A percentile compares a stretch with the other conserved stretches of the same genome.
These are phyloP conservation scores for Diaporthe batatas DNA, from an alignment of 2,329 filamentous ascomycete species.

Conservation along the genomic window DNA sequence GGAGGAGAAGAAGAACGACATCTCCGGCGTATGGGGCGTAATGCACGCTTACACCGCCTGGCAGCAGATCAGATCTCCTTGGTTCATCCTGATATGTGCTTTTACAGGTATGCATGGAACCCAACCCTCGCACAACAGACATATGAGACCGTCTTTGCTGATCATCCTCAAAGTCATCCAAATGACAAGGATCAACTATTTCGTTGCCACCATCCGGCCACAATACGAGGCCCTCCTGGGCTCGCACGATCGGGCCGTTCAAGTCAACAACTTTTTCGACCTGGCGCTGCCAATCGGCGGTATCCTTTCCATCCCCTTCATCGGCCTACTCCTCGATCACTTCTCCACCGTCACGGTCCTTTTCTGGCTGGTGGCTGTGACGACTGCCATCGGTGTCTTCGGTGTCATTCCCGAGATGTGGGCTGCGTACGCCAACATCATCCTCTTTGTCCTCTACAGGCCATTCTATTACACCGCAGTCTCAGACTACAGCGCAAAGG, in stretches of 20 bases:
- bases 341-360: conserved; percentile 81
- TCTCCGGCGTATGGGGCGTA: conserved; percentile 87
- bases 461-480: conserved; percentile 94
- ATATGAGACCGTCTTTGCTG: not conserved
- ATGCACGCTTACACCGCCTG: conserved; percentile 80
- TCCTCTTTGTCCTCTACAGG: conserved; percentile 85
- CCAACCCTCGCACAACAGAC: too few species aligned
- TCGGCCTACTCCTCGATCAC: conserved; percentile 83
- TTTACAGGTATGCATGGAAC: conserved; percentile 72
- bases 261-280: conserved; percentile 89
- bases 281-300: conserved; percentile 83
- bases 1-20: conserved; percentile 78
- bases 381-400: conserved; percentile 81
- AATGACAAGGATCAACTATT: conserved; percentile 91
- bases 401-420: conserved; percentile 78
- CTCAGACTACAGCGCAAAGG: conserved; percentile 90
- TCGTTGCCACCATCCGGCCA: conserved; percentile 85
- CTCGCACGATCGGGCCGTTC: conserved; percentile 70
- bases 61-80: conserved; percentile 82
- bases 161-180: conserved; percentile 63
- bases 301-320: conserved; percentile 87
- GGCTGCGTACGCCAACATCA: conserved; percentile 82
- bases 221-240: conserved; percentile 85
- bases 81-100: conserved; percentile 86
- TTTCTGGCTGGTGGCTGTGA: conserved; percentile 75